Evolutionary conservation across 108 stramenopile genomes (phyloP), one percentile per base, ranked within the genome.

Genomic region (Epipyxis sp.): DNA sequence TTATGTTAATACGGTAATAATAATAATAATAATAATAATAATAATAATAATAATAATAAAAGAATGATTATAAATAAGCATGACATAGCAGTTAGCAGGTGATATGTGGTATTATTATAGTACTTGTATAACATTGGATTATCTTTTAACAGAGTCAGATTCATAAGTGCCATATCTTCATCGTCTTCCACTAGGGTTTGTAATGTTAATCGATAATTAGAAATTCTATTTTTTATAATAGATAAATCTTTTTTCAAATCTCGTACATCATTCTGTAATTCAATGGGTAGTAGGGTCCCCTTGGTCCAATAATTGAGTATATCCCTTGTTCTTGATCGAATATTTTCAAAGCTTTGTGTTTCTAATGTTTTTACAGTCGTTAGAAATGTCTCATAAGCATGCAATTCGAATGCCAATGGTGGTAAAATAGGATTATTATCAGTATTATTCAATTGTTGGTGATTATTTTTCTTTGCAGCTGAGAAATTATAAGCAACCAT

Each of bases 111-210:
- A n/a, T n/a, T n/a, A n/a, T n/a, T n/a, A n/a, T n/a, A n/a, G n/a
- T 41, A 68, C 65, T 37, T 68, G 41, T 68, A 68, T 16, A 68
- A 37, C 16, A 20, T 16, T 16, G 65, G 65, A 40, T 68, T 41
- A 16, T 20, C 20, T 68, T 68, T 68, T 20, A 68, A 41, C 35
- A 68, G 29, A 20, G 65, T 37, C 40, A 68, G 20, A 25, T 68
- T 68, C 65, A 68, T 68, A 16, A 68, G 40, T 20, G 65, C 65
- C 65, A 68, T 68, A 20, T 68, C 65, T 25, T 68, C 65, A 37
- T 68, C 65, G 41, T 68, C 65, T 41, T 68, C 65, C 20, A 25
- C 40, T 16, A 68, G 41, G 16, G 20, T 37, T 68, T 68, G 29
- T 20, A 68, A 40, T 20, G 41, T 25, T 16, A 37, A 16, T 16